phyloP scores from a whole-genome alignment of 768 basidiomycete species.

The Leccinum truebloodii region DNA sequence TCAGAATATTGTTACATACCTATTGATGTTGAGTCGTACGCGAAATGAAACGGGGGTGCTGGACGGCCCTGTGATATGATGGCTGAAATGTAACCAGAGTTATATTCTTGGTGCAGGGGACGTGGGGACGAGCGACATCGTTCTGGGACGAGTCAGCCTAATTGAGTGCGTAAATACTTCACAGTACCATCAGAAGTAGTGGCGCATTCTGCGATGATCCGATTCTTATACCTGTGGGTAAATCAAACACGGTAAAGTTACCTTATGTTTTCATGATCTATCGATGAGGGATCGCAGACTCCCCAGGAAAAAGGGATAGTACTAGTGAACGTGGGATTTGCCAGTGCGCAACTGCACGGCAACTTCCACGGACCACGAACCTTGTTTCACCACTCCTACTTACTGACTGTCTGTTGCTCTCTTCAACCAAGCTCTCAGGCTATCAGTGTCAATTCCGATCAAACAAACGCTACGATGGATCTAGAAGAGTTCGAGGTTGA shows the following conservation, averaged over 20 bases:
- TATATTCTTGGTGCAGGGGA: background rate
- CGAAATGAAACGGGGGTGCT: background rate
- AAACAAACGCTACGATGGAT: slow-evolving; percentile 32
- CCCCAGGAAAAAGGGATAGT: too few relatives aligned
- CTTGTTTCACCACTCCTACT: background rate
- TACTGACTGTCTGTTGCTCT: background rate
- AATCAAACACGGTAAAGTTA: too few relatives aligned
- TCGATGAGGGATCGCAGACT: too few relatives aligned
- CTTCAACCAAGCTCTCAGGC: background rate
- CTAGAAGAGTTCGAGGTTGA: slow-evolving; percentile 39
- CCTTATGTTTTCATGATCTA: too few relatives aligned
- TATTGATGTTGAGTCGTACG: background rate
- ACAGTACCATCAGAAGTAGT: too few relatives aligned
- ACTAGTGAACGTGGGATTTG: background rate
- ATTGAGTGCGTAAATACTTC: too few relatives aligned
- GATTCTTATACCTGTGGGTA: too few relatives aligned
- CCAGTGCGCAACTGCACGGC: background rate
- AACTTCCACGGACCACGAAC: background rate
- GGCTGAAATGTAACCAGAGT: background rate
- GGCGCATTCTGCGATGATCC: too few relatives aligned
- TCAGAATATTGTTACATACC: background rate
- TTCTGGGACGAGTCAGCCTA: background rate
- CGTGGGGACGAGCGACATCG: background rate
- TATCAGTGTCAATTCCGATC: background rate
- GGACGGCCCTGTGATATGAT: background rate